Evolutionary conservation across 177 flowering plant species (phyloP).

Genomic region (Tripterygium wilfordii): DNA sequence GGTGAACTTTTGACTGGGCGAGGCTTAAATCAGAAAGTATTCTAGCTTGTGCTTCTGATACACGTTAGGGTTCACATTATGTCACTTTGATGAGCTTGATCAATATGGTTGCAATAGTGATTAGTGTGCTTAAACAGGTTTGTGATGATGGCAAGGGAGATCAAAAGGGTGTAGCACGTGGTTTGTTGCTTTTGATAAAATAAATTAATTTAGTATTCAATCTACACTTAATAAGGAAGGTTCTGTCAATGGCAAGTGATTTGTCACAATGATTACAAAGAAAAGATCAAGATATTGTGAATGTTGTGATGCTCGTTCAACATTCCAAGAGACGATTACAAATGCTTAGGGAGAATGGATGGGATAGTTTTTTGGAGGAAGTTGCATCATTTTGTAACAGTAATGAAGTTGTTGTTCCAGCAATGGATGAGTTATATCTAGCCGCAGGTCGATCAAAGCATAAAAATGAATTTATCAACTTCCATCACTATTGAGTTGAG

Average conservation of each 20-base stretch:
- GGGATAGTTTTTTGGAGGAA: neutral
- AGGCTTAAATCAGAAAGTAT: conserved; percentile 1
- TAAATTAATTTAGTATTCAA: conserved; percentile 19
- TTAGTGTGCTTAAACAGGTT: neutral
- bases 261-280: conserved; percentile 13
- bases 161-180: conserved; percentile 7
- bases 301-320: conserved; percentile 11
- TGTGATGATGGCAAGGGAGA: conserved; percentile 12
- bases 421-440: neutral
- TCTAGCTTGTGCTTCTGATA: neutral
- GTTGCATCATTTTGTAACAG: neutral
- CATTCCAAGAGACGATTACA: conserved; percentile 12
- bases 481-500: neutral
- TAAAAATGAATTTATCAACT: neutral
- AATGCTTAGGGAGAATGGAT: conserved; percentile 4
- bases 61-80: conserved; percentile 9
- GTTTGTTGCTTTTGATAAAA: conserved; percentile 2
- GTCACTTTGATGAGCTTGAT: neutral
- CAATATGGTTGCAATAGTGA: neutral
- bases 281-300: conserved; percentile 21
- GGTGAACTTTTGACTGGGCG: neutral
- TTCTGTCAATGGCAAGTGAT: conserved; percentile 18
- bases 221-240: conserved; percentile 19
- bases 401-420: neutral
- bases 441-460: neutral